Evolutionary conservation across 2,329 filamentous ascomycete genomes (phyloP).

Genomic region (Lachnellula hyalina): DNA sequence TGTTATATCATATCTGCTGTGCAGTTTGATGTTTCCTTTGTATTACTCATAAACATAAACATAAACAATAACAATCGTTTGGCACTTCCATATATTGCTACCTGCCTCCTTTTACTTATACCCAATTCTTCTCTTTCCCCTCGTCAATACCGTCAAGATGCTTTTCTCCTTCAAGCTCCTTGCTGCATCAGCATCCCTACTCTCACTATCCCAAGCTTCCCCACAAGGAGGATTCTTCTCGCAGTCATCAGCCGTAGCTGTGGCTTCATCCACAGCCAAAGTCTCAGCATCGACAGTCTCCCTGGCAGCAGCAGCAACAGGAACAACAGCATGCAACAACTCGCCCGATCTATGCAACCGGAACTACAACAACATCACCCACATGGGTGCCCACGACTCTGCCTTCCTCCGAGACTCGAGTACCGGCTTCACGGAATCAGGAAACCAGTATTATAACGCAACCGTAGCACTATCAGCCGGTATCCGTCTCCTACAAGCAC

Average conservation of each 20-base stretch:
- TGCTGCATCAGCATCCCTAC: constrained; percentile 19
- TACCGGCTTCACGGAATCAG: constrained; percentile 39
- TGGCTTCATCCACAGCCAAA: constrained; percentile 5
- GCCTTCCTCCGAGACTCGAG: constrained; percentile 50
- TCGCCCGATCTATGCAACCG: constrained; percentile 66
- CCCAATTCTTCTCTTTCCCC: constrained; percentile 3
- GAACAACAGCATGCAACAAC: constrained; percentile 62
- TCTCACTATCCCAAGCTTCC: constrained; percentile 22
- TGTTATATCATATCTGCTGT: neutral
- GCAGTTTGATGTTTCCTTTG: neutral
- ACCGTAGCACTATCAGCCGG: constrained; percentile 54
- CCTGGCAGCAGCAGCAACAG: constrained; percentile 20
- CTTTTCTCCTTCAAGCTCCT: constrained; percentile 14
- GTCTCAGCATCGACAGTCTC: constrained; percentile 10
- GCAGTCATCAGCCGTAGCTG: neutral
- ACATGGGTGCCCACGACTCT: constrained; percentile 65
- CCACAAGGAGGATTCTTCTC: constrained; percentile 14
- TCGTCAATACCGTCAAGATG: constrained; percentile 7
- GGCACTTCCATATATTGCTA: neutral
- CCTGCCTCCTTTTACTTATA: constrained; percentile 15
- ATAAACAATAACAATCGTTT: neutral
- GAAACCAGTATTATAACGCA: constrained; percentile 56
- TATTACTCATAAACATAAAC: neutral
- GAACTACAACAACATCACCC: constrained; percentile 69
- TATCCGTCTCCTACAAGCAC: constrained; percentile 59